These are phyloP conservation scores for Amyloporia xantha DNA, from an alignment of 768 basidiomycete species.

Conservation along the genomic window DNA sequence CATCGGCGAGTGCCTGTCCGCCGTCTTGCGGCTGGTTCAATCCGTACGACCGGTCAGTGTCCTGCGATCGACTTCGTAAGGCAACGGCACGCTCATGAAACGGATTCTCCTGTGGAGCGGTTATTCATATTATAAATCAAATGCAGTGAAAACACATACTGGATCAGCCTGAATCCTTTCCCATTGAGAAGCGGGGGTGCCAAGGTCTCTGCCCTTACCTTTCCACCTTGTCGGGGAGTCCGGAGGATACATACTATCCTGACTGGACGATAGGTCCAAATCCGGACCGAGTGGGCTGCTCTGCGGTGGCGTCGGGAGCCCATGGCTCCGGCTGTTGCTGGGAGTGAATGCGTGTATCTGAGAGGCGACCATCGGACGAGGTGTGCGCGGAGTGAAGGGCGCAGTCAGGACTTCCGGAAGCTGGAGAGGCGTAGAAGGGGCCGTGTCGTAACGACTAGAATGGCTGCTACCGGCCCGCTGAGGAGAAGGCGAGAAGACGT, in stretches of 20 bases:
- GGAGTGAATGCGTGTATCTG: background rate
- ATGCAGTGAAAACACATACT: constrained; percentile 9
- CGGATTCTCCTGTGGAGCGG: constrained; percentile 11
- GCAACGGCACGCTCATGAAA: constrained; percentile 8
- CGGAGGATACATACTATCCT: background rate
- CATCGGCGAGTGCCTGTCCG: constrained; percentile 5
- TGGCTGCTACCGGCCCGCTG: background rate
- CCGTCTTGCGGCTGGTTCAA: background rate
- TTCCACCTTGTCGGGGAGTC: constrained; percentile 6
- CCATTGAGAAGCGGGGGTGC: constrained; percentile 3
- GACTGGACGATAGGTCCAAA: background rate
- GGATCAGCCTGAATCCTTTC: constrained; percentile 12
- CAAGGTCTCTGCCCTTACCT: constrained; percentile 5
- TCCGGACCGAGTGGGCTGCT: constrained; percentile 10
- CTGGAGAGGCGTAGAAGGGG: background rate
- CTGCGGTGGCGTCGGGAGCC: constrained; percentile 14
- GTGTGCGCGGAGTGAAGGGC: background rate
- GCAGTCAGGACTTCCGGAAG: background rate
- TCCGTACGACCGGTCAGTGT: too few relatives aligned
- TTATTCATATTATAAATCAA: background rate
- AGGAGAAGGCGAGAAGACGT: background rate
- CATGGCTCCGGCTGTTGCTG: background rate
- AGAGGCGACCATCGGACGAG: background rate
- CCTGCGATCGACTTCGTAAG: background rate
- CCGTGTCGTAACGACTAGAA: background rate